Evolutionary conservation across 805 yeast genomes (phyloP).

Genomic region (Yarrowia deformans): DNA sequence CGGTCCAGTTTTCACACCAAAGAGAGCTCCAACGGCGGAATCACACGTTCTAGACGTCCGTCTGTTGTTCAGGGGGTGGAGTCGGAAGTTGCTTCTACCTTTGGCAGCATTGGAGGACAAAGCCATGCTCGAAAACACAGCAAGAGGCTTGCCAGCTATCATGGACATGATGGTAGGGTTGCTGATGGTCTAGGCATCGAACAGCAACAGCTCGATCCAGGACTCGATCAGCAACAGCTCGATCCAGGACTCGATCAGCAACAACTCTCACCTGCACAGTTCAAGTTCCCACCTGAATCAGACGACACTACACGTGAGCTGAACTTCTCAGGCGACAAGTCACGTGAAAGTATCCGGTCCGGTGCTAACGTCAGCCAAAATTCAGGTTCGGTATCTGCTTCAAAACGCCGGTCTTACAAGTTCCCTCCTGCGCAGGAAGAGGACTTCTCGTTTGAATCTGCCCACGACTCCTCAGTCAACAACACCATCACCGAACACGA

Average conservation of each 20-base stretch:
- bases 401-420: slow-evolving; percentile 13
- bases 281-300: slow-evolving; percentile 9
- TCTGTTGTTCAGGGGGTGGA: neutral
- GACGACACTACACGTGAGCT: neutral
- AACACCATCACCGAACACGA: slow-evolving; percentile 7
- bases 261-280: neutral
- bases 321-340: neutral
- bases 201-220: too few species aligned
- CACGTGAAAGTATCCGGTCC: neutral
- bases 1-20: neutral
- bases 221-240: too few species aligned
- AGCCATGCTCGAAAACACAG: neutral
- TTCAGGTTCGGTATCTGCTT: neutral
- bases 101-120: too few species aligned
- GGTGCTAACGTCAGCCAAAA: neutral
- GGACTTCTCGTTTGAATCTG: neutral
- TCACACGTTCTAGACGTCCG: neutral
- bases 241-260: too few species aligned
- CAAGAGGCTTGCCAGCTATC: neutral
- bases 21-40: neutral
- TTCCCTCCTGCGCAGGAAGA: slow-evolving; percentile 12
- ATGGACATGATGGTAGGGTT: neutral
- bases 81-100: too few species aligned
- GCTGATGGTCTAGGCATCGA: too few species aligned
- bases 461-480: neutral